These are phyloP conservation scores for Chenopodium berlandieri DNA, from an alignment of 148 eudicot species.

Conservation along the genomic window DNA sequence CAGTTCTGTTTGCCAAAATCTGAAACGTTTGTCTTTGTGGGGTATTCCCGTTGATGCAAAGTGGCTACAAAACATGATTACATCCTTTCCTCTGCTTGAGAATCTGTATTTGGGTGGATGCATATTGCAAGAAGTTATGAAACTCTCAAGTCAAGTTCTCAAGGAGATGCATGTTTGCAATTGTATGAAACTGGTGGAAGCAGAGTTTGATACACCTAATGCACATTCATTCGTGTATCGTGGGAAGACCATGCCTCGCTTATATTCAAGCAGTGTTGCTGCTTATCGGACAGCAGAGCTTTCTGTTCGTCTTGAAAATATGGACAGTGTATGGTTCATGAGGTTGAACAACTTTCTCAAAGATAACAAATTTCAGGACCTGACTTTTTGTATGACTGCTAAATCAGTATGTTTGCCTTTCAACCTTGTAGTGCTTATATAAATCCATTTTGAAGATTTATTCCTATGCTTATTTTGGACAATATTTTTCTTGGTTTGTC, in stretches of 20 bases:
- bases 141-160: conserved; percentile 18
- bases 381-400: conserved; percentile 10
- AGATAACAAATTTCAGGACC: conserved; percentile 20
- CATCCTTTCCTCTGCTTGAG: conserved; percentile 26
- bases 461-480: not conserved
- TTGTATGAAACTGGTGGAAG: conserved; percentile 11
- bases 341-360: conserved; percentile 21
- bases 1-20: conserved; percentile 15
- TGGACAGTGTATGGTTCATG: conserved; percentile 16
- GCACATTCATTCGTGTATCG: conserved; percentile 11
- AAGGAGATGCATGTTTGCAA: conserved; percentile 16
- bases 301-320: conserved; percentile 2
- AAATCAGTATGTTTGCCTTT: conserved; percentile 10
- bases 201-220: conserved; percentile 25
- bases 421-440: not conserved
- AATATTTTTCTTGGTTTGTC: not conserved
- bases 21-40: conserved; percentile 22
- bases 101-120: conserved; percentile 16
- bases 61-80: conserved; percentile 1
- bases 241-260: conserved; percentile 15
- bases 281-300: conserved; percentile 19
- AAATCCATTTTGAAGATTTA: not conserved
- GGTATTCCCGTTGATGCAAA: conserved; percentile 12
- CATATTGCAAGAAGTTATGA: conserved; percentile 19
- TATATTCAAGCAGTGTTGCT: conserved; percentile 3